These are phyloP conservation scores for Pisolithus tinctorius DNA, from an alignment of 768 basidiomycete genomes.

Conservation along the genomic window DNA sequence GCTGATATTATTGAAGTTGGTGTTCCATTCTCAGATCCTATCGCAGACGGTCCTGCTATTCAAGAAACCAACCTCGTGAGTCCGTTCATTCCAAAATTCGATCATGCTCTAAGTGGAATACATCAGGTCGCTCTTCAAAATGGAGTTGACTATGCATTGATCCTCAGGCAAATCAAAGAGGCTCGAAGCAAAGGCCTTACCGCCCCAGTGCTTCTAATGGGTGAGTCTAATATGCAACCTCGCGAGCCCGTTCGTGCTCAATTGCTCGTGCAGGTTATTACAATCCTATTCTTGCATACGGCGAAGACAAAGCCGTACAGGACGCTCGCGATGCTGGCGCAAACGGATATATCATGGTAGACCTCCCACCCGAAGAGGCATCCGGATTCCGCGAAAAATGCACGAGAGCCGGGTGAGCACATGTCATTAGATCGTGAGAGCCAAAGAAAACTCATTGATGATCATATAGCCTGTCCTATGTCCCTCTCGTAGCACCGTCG, in stretches of 20 bases:
- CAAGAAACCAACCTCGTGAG: slow-evolving; percentile 84
- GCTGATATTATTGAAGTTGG: slow-evolving; percentile 92
- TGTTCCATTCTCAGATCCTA: slow-evolving; percentile 91
- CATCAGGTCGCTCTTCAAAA: slow-evolving; percentile 74
- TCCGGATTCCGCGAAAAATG: slow-evolving; percentile 87
- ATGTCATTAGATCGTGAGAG: not conserved
- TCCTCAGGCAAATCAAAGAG: slow-evolving; percentile 67
- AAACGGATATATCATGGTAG: slow-evolving; percentile 96
- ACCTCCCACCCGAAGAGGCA: slow-evolving; percentile 96
- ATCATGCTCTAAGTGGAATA: not conserved
- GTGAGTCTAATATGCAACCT: slow-evolving; percentile 32
- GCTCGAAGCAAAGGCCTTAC: slow-evolving; percentile 76
- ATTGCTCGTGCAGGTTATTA: slow-evolving; percentile 70
- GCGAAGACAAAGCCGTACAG: slow-evolving; percentile 88
- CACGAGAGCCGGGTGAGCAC: slow-evolving; percentile 62
- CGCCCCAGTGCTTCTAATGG: slow-evolving; percentile 89
- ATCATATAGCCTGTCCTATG: slow-evolving; percentile 72
- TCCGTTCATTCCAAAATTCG: slow-evolving; percentile 2
- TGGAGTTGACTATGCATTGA: slow-evolving; percentile 63
- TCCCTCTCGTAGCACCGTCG: slow-evolving; percentile 93
- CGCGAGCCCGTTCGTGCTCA: not conserved
- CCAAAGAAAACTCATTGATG: not conserved
- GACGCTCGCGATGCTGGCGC: slow-evolving; percentile 89
- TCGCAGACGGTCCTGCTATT: slow-evolving; percentile 89
- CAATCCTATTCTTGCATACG: slow-evolving; percentile 92